A percentile compares a stretch with the other conserved stretches of the same genome.
Evolutionary conservation across 306 rosid species (phyloP).

Genomic region (Mimosa pudica): DNA sequence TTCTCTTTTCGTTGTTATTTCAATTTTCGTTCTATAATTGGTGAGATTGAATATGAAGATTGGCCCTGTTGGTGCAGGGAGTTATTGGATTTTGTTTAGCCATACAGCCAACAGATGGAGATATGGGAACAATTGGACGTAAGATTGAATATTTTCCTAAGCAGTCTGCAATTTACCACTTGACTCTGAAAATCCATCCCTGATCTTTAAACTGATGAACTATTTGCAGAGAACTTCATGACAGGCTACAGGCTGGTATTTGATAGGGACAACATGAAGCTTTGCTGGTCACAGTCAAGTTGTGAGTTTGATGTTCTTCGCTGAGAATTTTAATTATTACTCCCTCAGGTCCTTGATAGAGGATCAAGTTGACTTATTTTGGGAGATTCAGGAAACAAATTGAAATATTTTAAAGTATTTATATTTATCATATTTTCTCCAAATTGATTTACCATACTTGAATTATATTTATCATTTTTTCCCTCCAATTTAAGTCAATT

Average conservation of each 20-base stretch:
- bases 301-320: conserved; percentile 61
- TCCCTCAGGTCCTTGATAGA: background rate
- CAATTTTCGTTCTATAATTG: background rate
- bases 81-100: conserved; percentile 78
- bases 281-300: conserved; percentile 82
- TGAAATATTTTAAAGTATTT: too few relatives aligned
- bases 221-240: conserved; percentile 87
- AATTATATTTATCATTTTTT: too few relatives aligned
- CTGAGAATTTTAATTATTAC: background rate
- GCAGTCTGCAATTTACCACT: conserved; percentile 8
- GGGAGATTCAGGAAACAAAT: background rate
- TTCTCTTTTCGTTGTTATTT: background rate
- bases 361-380: background rate
- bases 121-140: conserved; percentile 87
- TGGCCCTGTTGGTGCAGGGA: conserved; percentile 61
- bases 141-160: conserved; percentile 45
- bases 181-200: conserved; percentile 5
- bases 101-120: conserved; percentile 72
- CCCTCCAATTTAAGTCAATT: too few relatives aligned
- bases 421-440: too few relatives aligned
- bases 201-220: conserved; percentile 19
- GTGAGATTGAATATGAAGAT: conserved; percentile 27
- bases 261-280: conserved; percentile 76
- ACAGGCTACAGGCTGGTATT: conserved; percentile 82
- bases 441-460: too few relatives aligned